Conservation (phyloP, 108 stramenopile species). For the Bacterosira constricta region DNA sequence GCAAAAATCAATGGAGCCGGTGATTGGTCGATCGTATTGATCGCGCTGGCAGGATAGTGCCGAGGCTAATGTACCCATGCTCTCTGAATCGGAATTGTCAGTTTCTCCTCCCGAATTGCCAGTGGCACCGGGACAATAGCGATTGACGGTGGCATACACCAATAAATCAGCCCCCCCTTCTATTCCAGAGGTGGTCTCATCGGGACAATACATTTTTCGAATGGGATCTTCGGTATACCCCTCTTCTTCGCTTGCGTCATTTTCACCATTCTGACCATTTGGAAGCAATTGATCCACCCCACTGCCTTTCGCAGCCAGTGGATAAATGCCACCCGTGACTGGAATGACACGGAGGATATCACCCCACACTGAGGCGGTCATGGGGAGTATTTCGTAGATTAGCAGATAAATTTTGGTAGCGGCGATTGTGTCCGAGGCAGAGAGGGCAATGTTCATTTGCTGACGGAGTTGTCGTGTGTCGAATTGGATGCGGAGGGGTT, state of each 20-base stretch:
- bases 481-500: conserved; percentile 46
- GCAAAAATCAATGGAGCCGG: conserved; percentile 53
- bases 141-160: conserved; percentile 47
- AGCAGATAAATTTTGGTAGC: conserved; percentile 45
- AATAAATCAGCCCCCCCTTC: conserved; percentile 45
- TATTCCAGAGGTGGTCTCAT: conserved; percentile 46
- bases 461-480: conserved; percentile 21
- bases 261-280: background rate
- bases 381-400: conserved; percentile 44
- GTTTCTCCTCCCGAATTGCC: background rate
- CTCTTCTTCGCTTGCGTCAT: background rate
- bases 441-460: conserved; percentile 27
- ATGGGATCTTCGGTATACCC: conserved; percentile 39
- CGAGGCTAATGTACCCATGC: conserved; percentile 42
- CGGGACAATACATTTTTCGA: conserved; percentile 39
- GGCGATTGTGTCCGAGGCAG: conserved; percentile 8
- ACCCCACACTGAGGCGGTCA: conserved; percentile 41
- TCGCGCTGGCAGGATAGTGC: conserved; percentile 50
- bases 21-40: conserved; percentile 55
- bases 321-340: conserved; percentile 48
- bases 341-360: conserved; percentile 44
- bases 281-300: conserved; percentile 14
- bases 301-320: conserved; percentile 30
- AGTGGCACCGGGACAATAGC: conserved; percentile 33
- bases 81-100: background rate